Evolutionary conservation across 352 stramenopile species (phyloP).

Genomic region (Globisporangium middletonii): DNA sequence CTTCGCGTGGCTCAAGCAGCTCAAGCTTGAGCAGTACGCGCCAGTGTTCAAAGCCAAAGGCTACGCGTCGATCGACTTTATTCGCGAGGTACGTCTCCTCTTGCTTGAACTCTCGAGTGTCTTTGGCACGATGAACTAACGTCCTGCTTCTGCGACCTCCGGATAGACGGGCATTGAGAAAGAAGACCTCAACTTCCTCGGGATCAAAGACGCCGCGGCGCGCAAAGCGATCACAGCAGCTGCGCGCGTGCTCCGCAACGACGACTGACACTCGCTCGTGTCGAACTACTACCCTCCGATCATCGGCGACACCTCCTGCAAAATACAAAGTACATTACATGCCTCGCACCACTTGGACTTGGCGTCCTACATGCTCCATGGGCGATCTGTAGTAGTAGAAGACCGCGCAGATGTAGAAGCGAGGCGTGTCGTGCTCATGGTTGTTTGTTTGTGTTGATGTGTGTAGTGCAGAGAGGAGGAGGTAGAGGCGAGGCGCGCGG

Average conservation of each 20-base stretch:
- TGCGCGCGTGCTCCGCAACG: conserved; percentile 42
- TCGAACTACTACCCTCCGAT: background rate
- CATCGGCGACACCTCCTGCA: background rate
- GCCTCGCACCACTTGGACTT: background rate
- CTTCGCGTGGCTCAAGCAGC: conserved; percentile 61
- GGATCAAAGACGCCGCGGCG: conserved; percentile 59
- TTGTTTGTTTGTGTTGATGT: background rate
- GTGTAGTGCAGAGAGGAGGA: background rate
- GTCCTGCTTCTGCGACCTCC: background rate
- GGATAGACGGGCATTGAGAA: conserved; percentile 77
- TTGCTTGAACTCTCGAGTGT: background rate
- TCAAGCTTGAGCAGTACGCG: conserved; percentile 53
- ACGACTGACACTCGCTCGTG: conserved; percentile 18
- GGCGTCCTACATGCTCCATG: too few species aligned
- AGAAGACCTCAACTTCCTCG: conserved; percentile 83
- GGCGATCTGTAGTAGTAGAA: too few species aligned
- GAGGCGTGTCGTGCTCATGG: too few species aligned
- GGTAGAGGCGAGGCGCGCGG: too few species aligned
- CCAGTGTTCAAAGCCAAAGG: conserved; percentile 73
- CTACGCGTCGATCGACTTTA: conserved; percentile 74
- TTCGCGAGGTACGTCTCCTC: conserved; percentile 57
- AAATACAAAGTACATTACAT: conserved; percentile 5
- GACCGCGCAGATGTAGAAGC: too few species aligned
- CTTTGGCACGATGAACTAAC: too few species aligned
- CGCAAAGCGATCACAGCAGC: conserved; percentile 58